Base-by-base conservation (phyloP, 225 moss, liverwort and hornwort species). In the Pleurozium schreberi region DNA sequence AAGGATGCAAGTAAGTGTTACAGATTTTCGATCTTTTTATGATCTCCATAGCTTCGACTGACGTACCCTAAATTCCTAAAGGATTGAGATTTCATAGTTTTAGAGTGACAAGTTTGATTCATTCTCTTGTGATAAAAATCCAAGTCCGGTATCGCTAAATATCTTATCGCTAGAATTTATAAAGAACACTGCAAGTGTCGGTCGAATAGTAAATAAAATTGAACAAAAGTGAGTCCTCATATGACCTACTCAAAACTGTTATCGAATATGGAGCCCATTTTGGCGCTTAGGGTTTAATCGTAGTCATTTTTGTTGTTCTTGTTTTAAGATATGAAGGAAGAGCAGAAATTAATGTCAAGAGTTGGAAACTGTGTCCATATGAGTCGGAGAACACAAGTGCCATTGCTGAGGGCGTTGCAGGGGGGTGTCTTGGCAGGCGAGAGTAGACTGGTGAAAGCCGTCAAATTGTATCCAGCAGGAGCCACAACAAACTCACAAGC, bases 401-500 rank as follows among this genome's bases (percentile, higher is more conserved):
- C 20, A 62, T 75, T 78, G 73, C 59, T 93, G 85, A 93, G 86
- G 88, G 86, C 69, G 75, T 75, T 81, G 81, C 88, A 84, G 91
- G 84, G 78, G 91, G 74, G 22, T 89, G 91, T 74, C 67, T 82
- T 88, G 90, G 84, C 95, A 98, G 98, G 96, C 88, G 93, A 95
- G 75, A 97, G 97, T 89, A 95, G 95, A 65, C 49, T 99, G 62
- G 96, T 99, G 65, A 92, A 95, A 91, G 99, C 96, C 75, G 93
- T 97, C 61, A 97, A 99, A 83, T 85, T 99, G 89, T 99, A 99
- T 84, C 99, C 97, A 88, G 96, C 97, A 42, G 99, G 99, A 89
- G 99, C 99, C 30, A 99, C 99, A 11, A 97, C 99, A 86, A 97
- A 99, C 89, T 99, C 99, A 63, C 96, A 99, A 94, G 99, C 96